Evolutionary conservation across 1,139 yeast genomes (phyloP).

Genomic region (Blastobotrys capitulatus): DNA sequence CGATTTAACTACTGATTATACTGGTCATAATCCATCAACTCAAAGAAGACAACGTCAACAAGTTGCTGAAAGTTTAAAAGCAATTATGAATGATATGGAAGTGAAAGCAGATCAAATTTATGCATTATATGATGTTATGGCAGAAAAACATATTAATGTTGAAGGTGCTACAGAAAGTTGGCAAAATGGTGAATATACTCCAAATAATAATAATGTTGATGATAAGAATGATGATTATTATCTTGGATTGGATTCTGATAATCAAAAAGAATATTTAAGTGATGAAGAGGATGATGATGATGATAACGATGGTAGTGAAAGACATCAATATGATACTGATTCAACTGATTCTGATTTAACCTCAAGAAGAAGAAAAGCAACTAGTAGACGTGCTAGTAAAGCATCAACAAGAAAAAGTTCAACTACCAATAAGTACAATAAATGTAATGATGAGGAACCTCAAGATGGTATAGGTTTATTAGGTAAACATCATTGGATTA

Average conservation of each 20-base stretch:
- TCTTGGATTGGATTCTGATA: not conserved
- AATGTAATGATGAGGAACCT: not conserved
- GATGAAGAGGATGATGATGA: not conserved
- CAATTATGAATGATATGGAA: conserved; percentile 27
- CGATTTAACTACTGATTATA: conserved; percentile 24
- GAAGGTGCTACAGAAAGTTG: not conserved
- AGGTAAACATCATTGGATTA: conserved; percentile 2
- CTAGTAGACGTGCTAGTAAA: too few relatives aligned
- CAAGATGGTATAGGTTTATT: not conserved
- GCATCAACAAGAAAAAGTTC: too few relatives aligned
- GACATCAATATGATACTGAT: not conserved
- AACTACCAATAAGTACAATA: too few relatives aligned
- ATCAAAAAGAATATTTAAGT: not conserved
- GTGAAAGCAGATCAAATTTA: conserved; percentile 32
- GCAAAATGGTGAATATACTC: conserved; percentile 6
- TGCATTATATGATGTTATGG: conserved; percentile 29
- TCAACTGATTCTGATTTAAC: not conserved
- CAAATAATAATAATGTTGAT: not conserved
- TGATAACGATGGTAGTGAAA: too few relatives aligned
- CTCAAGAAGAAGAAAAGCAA: too few relatives aligned
- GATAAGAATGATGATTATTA: not conserved
- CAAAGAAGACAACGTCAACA: conserved; percentile 25
- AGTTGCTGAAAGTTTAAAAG: conserved; percentile 23
- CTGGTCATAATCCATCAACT: conserved; percentile 25
- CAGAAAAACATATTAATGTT: conserved; percentile 20